These are phyloP conservation scores for Spatholobus suberectus DNA, from an alignment of 306 rosid genomes.

Conservation along the genomic window DNA sequence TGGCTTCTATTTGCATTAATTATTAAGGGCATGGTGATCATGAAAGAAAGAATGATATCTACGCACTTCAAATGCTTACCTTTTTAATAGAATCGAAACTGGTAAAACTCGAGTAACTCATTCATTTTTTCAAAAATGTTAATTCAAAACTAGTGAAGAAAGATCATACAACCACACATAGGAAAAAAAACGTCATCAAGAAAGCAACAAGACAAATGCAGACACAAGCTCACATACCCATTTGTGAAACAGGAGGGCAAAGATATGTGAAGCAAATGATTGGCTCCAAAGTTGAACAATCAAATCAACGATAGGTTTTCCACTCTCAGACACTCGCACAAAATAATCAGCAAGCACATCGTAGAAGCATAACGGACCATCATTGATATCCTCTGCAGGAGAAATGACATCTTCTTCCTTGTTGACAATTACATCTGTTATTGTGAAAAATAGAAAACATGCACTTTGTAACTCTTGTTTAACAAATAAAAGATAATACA, in stretches of 20 bases:
- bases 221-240: slow-evolving; percentile 70
- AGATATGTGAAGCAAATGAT: slow-evolving; percentile 93
- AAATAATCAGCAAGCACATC: slow-evolving; percentile 95
- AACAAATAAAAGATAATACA: not conserved
- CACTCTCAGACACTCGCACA: slow-evolving; percentile 74
- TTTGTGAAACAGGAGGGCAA: slow-evolving; percentile 91
- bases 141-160: slow-evolving; percentile 21
- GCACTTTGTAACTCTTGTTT: slow-evolving; percentile 25
- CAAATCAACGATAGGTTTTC: slow-evolving; percentile 86
- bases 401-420: slow-evolving; percentile 79
- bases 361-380: slow-evolving; percentile 72
- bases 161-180: slow-evolving; percentile 5
- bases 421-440: slow-evolving; percentile 75
- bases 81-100: not conserved
- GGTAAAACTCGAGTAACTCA: not conserved
- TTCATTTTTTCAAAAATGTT: not conserved
- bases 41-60: not conserved
- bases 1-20: not conserved
- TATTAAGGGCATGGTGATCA: not conserved
- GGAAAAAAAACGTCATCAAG: slow-evolving; percentile 1
- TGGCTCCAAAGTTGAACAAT: slow-evolving; percentile 98
- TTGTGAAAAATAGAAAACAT: slow-evolving; percentile 31
- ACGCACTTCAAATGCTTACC: not conserved
- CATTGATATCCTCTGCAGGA: slow-evolving; percentile 54
- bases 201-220: not conserved